These are phyloP conservation scores for Penicillium angulare DNA, from an alignment of 495 filamentous ascomycete species.

Conservation along the genomic window DNA sequence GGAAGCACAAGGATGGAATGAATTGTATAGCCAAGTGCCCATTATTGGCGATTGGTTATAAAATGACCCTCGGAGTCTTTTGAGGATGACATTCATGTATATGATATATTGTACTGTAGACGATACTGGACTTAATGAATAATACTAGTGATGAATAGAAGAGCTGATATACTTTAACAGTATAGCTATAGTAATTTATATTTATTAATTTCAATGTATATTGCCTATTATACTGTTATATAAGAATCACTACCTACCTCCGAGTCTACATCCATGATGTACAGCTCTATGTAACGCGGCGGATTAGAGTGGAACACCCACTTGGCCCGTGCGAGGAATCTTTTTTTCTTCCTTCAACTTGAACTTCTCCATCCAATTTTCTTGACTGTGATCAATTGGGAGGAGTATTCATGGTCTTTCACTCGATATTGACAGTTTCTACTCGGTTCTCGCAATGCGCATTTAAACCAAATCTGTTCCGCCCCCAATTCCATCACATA, in stretches of 20 bases:
- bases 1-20: conserved; percentile 77
- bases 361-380: not conserved
- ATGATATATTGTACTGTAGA: conserved; percentile 7
- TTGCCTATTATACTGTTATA: no score
- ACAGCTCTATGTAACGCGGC: no score
- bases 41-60: conserved; percentile 51
- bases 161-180: not conserved
- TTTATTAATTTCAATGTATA: no score
- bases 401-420: conserved; percentile 13
- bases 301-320: no score
- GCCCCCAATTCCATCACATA: not conserved
- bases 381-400: not conserved
- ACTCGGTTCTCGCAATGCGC: conserved; percentile 11
- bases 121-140: conserved; percentile 1
- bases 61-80: no score
- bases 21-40: conserved; percentile 57
- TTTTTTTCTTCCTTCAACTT: conserved; percentile 15
- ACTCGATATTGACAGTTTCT: not conserved
- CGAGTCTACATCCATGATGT: no score
- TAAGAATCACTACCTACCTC: no score
- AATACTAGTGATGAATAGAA: not conserved
- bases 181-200: no score
- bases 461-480: conserved; percentile 1
- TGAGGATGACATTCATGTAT: conserved; percentile 9
- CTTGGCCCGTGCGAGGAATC: conserved; percentile 22